Base-by-base conservation (phyloP, 2,329 filamentous ascomycete genomes). In the Diaporthe sp. region DNA sequence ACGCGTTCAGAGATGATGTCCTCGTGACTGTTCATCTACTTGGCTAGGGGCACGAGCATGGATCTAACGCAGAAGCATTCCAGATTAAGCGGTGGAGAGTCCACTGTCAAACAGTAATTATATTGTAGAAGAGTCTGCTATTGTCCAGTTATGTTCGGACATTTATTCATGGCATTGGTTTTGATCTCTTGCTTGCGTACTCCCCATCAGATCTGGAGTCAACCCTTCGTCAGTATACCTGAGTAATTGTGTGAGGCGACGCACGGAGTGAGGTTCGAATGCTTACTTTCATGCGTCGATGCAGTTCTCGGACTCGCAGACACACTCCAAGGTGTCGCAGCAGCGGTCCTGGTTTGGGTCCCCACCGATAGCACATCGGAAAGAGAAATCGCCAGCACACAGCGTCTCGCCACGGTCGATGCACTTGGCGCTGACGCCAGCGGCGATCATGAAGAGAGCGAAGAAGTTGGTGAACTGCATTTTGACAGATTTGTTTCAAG, bases 391-490 rank as follows among this genome's bases (percentile, higher is more conserved):
- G 22, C 61, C 61, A n/a, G 28, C 28, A 30, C 61, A 66, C 42
- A 66, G 42, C 6, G 61, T 35, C 1, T 66, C 42, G 19, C 42
- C 42, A 22, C 61, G 61, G 42, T 66, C 42, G 61, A 50, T 66
- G 13, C 61, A 66, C 42, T 66, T 66, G 42, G 61, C 61, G 19
- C 61, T 50, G 12, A 66, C 61, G 25, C 61, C 61, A 50, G 30
- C 61, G 9, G 61, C n/a, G 61, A 66, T n/a, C 28, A 50, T 50
- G 12, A 66, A 66, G 19, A 50, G 42, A 66, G 60, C 40, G 12
- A 66, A 47, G 4, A 66, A 6, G 30, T 50, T 66, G 19, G 7
- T 25, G 17, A 66, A 66, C 2, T 66, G 42, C 61, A 66, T 66
- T 50, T 9, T 66, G 22, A 10, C 2, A 9, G 35, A 15, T 50